Conservation (phyloP, 148 eudicot species). For the Nepenthes gracilis region DNA sequence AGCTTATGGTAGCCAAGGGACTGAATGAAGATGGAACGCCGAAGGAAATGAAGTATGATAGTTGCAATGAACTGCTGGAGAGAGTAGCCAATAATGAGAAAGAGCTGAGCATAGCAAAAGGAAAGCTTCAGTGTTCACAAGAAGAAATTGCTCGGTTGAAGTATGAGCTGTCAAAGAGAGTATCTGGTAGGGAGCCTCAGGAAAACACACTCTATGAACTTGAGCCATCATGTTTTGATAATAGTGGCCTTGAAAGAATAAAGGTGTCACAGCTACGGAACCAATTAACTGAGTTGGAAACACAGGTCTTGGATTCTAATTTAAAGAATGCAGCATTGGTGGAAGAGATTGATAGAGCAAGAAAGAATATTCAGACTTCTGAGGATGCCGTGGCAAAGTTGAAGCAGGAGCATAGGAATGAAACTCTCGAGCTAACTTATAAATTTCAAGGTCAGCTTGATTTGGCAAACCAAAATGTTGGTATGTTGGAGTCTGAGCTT, state of each 20-base stretch:
- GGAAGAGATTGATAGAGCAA: slow-evolving; percentile 31
- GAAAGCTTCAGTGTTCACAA: slow-evolving; percentile 38
- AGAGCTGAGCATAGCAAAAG: slow-evolving; percentile 30
- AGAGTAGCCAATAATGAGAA: slow-evolving; percentile 34
- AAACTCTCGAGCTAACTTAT: slow-evolving; percentile 13
- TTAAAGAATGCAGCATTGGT: slow-evolving; percentile 21
- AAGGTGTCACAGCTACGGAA: slow-evolving; percentile 21
- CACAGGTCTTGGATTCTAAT: slow-evolving; percentile 13
- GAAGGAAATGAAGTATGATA: slow-evolving; percentile 17
- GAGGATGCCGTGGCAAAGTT: slow-evolving; percentile 20
- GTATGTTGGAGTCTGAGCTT: slow-evolving; percentile 31
- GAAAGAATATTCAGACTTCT: slow-evolving; percentile 22
- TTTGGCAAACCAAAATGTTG: slow-evolving; percentile 19
- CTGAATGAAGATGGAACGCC: slow-evolving; percentile 5
- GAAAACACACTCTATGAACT: slow-evolving; percentile 21
- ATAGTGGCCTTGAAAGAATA: slow-evolving; percentile 20
- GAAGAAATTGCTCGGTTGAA: slow-evolving; percentile 44
- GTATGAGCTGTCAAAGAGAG: slow-evolving; percentile 23
- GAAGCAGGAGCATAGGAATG: slow-evolving; percentile 14
- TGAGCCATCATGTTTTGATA: slow-evolving; percentile 16
- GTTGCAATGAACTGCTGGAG: slow-evolving; percentile 20
- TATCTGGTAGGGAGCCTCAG: slow-evolving; percentile 8
- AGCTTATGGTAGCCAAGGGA: not conserved
- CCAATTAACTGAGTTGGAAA: slow-evolving; percentile 20
- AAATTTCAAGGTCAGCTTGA: slow-evolving; percentile 29